Conservation (phyloP, 371 early-diverging fungal genomes). For the Dentiscutata heterogama region DNA sequence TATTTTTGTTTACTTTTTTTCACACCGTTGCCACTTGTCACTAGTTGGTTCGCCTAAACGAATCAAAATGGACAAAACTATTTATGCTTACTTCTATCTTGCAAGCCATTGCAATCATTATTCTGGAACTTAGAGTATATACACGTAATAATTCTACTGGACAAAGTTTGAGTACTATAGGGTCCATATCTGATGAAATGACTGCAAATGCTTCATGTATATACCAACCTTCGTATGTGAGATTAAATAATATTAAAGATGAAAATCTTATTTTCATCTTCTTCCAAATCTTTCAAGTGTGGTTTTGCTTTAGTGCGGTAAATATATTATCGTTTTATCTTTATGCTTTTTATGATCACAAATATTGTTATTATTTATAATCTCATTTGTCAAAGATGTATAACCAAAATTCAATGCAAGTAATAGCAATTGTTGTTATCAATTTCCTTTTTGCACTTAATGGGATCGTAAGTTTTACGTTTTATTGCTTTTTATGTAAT, state of each 20-base stretch:
- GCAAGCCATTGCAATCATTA: conserved; percentile 29
- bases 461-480: conserved; percentile 26
- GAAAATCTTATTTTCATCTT: conserved; percentile 41
- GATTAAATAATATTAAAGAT: conserved; percentile 18
- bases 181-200: not conserved
- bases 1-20: no score
- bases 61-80: conserved; percentile 38
- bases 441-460: conserved; percentile 26
- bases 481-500: not conserved
- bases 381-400: conserved; percentile 2
- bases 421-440: conserved; percentile 3
- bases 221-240: not conserved
- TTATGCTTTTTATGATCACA: not conserved
- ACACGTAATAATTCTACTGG: not conserved
- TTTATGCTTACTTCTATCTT: conserved; percentile 20
- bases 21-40: no score
- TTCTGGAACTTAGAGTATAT: conserved; percentile 28
- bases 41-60: not conserved
- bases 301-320: conserved; percentile 31
- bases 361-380: not conserved
- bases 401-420: conserved; percentile 40
- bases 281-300: conserved; percentile 28
- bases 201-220: not conserved
- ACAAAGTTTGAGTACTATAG: not conserved
- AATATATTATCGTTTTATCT: not conserved